These are phyloP conservation scores for Anethum foeniculum DNA, from an alignment of 140 eudicot genomes.

Conservation along the genomic window DNA sequence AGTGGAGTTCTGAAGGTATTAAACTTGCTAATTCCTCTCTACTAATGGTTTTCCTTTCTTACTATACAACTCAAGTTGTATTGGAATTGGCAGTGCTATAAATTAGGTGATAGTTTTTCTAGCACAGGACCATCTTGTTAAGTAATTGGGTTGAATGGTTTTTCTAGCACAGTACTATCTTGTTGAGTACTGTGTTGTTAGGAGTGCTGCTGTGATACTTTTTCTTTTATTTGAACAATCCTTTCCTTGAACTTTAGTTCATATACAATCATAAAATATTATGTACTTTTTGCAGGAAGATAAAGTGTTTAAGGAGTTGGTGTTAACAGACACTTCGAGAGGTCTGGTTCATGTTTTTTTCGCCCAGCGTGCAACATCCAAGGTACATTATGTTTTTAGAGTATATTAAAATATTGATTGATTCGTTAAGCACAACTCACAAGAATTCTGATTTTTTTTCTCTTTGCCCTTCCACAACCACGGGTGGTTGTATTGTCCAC, in stretches of 20 bases:
- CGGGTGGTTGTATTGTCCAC: too few species aligned
- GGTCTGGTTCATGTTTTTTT: conserved; percentile 64
- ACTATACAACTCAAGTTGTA: not conserved
- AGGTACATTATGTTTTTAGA: conserved; percentile 28
- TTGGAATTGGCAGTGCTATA: not conserved
- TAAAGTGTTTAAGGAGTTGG: conserved; percentile 48
- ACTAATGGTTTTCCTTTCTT: not conserved
- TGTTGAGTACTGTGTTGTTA: not conserved
- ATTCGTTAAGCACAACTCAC: not conserved
- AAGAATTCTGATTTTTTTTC: not conserved
- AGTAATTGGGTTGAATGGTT: too few species aligned
- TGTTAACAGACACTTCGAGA: conserved; percentile 47
- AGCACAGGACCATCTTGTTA: not conserved
- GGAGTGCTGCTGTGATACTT: not conserved
- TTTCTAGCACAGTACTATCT: not conserved
- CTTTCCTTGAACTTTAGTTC: not conserved
- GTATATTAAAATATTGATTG: not conserved
- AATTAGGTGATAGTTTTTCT: not conserved
- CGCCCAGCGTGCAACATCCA: conserved; percentile 58
- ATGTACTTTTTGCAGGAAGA: conserved; percentile 41
- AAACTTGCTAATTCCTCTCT: conserved; percentile 4
- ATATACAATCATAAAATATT: not conserved
- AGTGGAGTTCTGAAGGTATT: conserved; percentile 58
- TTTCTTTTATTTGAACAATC: not conserved
- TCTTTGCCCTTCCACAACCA: too few species aligned